These are phyloP conservation scores for Phialophora macrospora DNA, from an alignment of 2,329 filamentous ascomycete species.

Conservation along the genomic window DNA sequence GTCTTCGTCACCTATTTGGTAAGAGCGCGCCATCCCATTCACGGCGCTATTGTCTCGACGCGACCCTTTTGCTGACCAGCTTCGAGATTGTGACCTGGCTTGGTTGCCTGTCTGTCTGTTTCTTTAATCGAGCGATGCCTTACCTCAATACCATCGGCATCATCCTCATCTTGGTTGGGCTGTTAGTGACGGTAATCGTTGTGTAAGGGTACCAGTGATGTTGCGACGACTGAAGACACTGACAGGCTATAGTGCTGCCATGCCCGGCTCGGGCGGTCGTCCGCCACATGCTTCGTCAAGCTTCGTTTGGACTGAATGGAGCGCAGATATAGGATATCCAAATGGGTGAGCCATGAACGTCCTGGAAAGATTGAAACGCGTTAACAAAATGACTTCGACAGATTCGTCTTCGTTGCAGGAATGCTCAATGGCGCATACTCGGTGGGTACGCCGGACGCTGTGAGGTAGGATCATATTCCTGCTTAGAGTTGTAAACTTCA, in stretches of 20 bases:
- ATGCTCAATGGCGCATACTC: conserved; percentile 73
- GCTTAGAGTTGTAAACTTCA: conserved; percentile 59
- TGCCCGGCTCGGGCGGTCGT: conserved; percentile 27
- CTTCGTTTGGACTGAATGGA: conserved; percentile 62
- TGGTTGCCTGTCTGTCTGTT: conserved; percentile 38
- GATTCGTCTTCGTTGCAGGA: conserved; percentile 67
- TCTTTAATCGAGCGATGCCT: conserved; percentile 54
- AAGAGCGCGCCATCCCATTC: background rate
- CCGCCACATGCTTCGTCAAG: conserved; percentile 53
- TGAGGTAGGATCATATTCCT: conserved; percentile 50
- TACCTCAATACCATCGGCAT: conserved; percentile 48
- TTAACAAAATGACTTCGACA: conserved; percentile 57
- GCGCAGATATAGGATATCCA: conserved; percentile 51
- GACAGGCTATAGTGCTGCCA: conserved; percentile 24
- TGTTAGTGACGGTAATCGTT: conserved; percentile 55
- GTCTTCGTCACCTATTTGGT: conserved; percentile 64
- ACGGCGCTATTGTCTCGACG: background rate
- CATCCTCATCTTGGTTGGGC: conserved; percentile 55
- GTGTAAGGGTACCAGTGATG: conserved; percentile 22
- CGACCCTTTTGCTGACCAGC: conserved; percentile 12
- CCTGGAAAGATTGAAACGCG: conserved; percentile 42
- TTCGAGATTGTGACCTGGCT: conserved; percentile 35
- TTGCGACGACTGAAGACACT: background rate
- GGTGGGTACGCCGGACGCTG: conserved; percentile 69
- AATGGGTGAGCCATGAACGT: conserved; percentile 61